These are phyloP conservation scores for Aureobasidium mangrovei DNA, from an alignment of 2,329 filamentous ascomycete species.

Conservation along the genomic window DNA sequence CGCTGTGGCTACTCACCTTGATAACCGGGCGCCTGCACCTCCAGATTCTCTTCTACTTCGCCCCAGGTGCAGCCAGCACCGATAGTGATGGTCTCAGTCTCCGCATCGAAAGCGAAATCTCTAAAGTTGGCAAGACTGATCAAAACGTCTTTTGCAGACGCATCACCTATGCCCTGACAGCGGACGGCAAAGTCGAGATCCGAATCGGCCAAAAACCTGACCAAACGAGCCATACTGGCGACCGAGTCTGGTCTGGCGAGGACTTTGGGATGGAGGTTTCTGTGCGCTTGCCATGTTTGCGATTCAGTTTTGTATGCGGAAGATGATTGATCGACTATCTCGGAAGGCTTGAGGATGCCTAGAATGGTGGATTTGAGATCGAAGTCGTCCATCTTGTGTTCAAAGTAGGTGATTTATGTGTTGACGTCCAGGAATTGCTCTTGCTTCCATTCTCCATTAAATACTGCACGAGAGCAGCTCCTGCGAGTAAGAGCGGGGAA, in stretches of 20 bases:
- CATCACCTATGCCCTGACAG: slow-evolving; percentile 29
- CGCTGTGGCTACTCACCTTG: slow-evolving; percentile 18
- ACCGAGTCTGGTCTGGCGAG: not conserved
- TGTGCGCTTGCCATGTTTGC: slow-evolving; percentile 7
- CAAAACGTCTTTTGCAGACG: slow-evolving; percentile 31
- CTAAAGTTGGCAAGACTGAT: slow-evolving; percentile 32
- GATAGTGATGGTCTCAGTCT: slow-evolving; percentile 26
- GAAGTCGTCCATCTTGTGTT: too few species aligned
- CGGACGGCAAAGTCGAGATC: slow-evolving; percentile 32
- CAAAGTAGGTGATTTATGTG: too few species aligned
- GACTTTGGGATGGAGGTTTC: slow-evolving; percentile 1
- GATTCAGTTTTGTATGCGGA: not conserved
- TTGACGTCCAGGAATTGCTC: too few species aligned
- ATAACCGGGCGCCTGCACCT: slow-evolving; percentile 28
- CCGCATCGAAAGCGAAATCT: slow-evolving; percentile 27
- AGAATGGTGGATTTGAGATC: not conserved
- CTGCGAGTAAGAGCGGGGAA: too few species aligned
- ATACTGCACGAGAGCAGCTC: too few species aligned
- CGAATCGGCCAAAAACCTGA: slow-evolving; percentile 14
- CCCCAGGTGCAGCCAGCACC: slow-evolving; percentile 33
- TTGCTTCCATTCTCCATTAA: too few species aligned
- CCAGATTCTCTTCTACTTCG: slow-evolving; percentile 30
- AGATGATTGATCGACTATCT: not conserved
- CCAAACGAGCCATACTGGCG: not conserved
- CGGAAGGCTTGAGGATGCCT: not conserved